These are phyloP conservation scores for Hanseniaspora clermontiae DNA, from an alignment of 805 yeast genomes.

Conservation along the genomic window DNA sequence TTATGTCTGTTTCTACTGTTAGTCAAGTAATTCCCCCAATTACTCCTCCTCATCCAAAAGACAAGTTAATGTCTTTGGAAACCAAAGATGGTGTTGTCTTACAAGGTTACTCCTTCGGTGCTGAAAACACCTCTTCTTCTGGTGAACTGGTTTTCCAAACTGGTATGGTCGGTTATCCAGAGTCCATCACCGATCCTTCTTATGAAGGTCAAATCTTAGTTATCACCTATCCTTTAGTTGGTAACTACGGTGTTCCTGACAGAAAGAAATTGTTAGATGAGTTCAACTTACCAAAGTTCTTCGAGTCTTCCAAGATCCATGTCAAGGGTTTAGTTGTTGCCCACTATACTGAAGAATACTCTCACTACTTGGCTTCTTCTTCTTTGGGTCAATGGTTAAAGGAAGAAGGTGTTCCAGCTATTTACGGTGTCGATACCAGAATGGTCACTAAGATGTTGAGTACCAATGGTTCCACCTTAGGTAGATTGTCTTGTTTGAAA, in stretches of 20 bases:
- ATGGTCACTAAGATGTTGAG: slow-evolving; percentile 85
- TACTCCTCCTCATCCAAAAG: slow-evolving; percentile 79
- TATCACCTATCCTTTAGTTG: slow-evolving; percentile 91
- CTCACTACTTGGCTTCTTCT: slow-evolving; percentile 85
- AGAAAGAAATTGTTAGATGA: slow-evolving; percentile 57
- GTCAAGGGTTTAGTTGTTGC: slow-evolving; percentile 95
- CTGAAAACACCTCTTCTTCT: slow-evolving; percentile 60
- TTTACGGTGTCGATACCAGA: slow-evolving; percentile 96
- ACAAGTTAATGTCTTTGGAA: slow-evolving; percentile 76
- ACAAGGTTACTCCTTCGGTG: slow-evolving; percentile 96
- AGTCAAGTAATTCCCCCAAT: slow-evolving; percentile 51
- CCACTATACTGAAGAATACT: slow-evolving; percentile 76
- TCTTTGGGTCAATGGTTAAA: slow-evolving; percentile 90
- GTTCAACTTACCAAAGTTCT: slow-evolving; percentile 70
- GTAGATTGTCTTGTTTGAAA: slow-evolving; percentile 64
- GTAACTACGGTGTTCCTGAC: slow-evolving; percentile 98
- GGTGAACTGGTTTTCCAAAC: slow-evolving; percentile 99
- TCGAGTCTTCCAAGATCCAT: slow-evolving; percentile 85
- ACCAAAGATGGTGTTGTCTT: slow-evolving; percentile 73
- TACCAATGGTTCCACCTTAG: slow-evolving; percentile 83
- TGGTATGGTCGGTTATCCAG: slow-evolving; percentile 99
- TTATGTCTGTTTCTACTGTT: slow-evolving; percentile 21
- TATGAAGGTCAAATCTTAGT: slow-evolving; percentile 95
- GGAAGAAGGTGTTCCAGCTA: slow-evolving; percentile 84
- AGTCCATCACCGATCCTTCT: slow-evolving; percentile 94